Percentiles rank a stretch among this genome's conserved stretches.
These are phyloP conservation scores for Neonectria neomacrospora DNA, from an alignment of 2,329 filamentous ascomycete species.

Conservation along the genomic window DNA sequence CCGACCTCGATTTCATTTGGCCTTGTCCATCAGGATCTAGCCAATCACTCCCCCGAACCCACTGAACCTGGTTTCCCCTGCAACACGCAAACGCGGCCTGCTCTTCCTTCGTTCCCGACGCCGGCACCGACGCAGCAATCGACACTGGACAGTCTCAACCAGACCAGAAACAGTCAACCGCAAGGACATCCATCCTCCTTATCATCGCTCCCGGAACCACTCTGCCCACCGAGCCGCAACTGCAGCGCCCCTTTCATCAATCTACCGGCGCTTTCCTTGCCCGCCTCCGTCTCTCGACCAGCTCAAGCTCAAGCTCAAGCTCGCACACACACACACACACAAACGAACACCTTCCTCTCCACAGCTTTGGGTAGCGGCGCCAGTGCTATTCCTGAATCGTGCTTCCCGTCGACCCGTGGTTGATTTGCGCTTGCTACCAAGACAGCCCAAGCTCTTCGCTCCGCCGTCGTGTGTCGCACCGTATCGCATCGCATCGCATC, in stretches of 20 bases:
- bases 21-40: not conserved
- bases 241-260: conserved; percentile 28
- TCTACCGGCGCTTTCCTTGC: conserved; percentile 12
- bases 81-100: conserved; percentile 24
- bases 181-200: conserved; percentile 23
- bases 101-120: conserved; percentile 14
- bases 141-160: conserved; percentile 2
- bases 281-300: conserved; percentile 19
- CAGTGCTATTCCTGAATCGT: conserved; percentile 22
- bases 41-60: conserved; percentile 25
- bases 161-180: not conserved
- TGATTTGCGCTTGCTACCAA: conserved; percentile 15
- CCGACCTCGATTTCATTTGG: conserved; percentile 9
- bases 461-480: conserved; percentile 9
- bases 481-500: no score
- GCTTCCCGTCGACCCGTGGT: conserved; percentile 7
- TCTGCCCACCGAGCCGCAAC: conserved; percentile 23
- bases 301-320: conserved; percentile 7
- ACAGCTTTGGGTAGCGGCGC: conserved; percentile 6
- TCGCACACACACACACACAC: conserved; percentile 17
- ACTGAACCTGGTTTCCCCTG: conserved; percentile 16
- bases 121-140: conserved; percentile 19
- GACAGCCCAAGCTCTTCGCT: conserved; percentile 8
- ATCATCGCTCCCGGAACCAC: conserved; percentile 7
- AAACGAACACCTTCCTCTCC: conserved; percentile 16